These are phyloP conservation scores for Fibroporia radiculosa DNA, from an alignment of 768 basidiomycete species.

Conservation along the genomic window DNA sequence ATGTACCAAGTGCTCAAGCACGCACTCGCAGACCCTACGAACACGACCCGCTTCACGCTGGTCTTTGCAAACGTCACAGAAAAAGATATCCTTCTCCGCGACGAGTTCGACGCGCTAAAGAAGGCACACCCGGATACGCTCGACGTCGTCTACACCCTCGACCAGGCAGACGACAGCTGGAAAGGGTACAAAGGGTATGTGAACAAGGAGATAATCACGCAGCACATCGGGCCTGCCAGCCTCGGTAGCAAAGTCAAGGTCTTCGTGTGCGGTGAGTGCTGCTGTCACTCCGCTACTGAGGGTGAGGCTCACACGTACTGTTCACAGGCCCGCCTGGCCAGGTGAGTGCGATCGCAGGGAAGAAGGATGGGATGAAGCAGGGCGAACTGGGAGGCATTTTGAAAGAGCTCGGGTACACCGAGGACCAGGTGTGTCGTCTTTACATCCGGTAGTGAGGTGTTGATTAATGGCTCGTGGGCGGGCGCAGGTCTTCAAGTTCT, in stretches of 20 bases:
- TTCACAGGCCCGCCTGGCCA: conserved; percentile 73
- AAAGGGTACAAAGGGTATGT: conserved; percentile 70
- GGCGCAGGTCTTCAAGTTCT: conserved; percentile 19
- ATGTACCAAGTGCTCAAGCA: conserved; percentile 77
- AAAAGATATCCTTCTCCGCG: conserved; percentile 81
- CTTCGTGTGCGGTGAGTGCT: conserved; percentile 73
- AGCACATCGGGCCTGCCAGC: conserved; percentile 58
- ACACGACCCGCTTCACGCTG: conserved; percentile 93
- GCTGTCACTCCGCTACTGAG: neutral
- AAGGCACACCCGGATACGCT: conserved; percentile 63
- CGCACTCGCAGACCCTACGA: conserved; percentile 60
- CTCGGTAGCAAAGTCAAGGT: conserved; percentile 77
- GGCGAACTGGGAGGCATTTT: conserved; percentile 77
- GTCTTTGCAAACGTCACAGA: conserved; percentile 89
- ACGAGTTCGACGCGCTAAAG: conserved; percentile 66
- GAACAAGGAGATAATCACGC: conserved; percentile 60
- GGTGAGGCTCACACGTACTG: neutral
- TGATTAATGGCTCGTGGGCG: neutral
- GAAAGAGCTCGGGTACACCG: conserved; percentile 78
- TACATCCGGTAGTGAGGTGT: neutral
- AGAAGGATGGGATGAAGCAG: conserved; percentile 85
- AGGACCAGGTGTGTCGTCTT: conserved; percentile 58
- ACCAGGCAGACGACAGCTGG: conserved; percentile 69
- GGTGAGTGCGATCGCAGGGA: conserved; percentile 81
- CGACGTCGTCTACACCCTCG: conserved; percentile 80